phyloP scores from a whole-genome alignment of 805 yeast genomes.

The Hanseniaspora thailandica region DNA sequence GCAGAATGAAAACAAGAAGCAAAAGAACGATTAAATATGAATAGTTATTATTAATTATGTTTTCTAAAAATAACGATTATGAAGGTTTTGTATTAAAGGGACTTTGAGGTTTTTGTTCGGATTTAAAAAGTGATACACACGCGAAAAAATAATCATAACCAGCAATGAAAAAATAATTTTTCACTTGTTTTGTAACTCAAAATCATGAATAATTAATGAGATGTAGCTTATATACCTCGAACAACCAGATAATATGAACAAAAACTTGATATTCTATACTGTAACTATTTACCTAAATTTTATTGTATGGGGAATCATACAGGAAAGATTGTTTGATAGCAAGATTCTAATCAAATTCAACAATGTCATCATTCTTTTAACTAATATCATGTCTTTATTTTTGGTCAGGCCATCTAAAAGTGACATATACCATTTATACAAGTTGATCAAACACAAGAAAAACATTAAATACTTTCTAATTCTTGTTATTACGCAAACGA shows the following conservation, averaged over 20 bases:
- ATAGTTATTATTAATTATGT: too few relatives aligned
- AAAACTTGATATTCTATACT: slow-evolving; percentile 26
- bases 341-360: slow-evolving; percentile 53
- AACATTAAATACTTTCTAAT: slow-evolving; percentile 37
- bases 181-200: not conserved
- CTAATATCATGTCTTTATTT: slow-evolving; percentile 52
- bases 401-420: slow-evolving; percentile 37
- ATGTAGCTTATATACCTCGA: too few relatives aligned
- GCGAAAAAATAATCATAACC: too few relatives aligned
- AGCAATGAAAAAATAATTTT: too few relatives aligned
- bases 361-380: slow-evolving; percentile 58
- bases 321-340: slow-evolving; percentile 66
- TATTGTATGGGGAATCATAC: slow-evolving; percentile 82
- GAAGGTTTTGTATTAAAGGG: too few relatives aligned
- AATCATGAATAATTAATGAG: too few relatives aligned
- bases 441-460: slow-evolving; percentile 29
- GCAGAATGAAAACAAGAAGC: not conserved
- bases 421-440: slow-evolving; percentile 23
- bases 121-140: too few relatives aligned
- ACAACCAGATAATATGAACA: slow-evolving; percentile 9
- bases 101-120: too few relatives aligned
- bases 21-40: not conserved
- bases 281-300: slow-evolving; percentile 76
- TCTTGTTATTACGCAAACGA: slow-evolving; percentile 27
- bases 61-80: too few relatives aligned